These are phyloP conservation scores for Aaosphaeria arxii DNA, from an alignment of 2,329 filamentous ascomycete genomes.

Conservation along the genomic window DNA sequence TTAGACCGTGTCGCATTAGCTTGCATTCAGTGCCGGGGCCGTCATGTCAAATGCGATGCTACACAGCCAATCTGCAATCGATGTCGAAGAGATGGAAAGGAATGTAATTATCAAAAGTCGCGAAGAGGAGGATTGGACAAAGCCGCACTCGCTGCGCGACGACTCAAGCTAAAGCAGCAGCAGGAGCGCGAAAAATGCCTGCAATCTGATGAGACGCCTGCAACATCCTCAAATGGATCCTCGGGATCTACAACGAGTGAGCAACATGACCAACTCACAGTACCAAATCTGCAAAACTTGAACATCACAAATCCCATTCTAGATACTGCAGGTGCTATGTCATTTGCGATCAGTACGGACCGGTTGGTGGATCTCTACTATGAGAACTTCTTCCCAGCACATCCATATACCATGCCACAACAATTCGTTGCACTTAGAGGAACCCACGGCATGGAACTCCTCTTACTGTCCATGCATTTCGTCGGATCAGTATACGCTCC, in stretches of 20 bases:
- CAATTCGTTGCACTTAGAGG: slow-evolving; percentile 31
- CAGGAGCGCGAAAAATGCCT: neutral
- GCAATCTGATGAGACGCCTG: neutral
- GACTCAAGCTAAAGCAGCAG: slow-evolving; percentile 22
- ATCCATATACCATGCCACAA: slow-evolving; percentile 54
- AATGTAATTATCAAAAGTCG: slow-evolving; percentile 31
- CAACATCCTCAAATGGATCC: neutral
- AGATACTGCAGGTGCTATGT: slow-evolving; percentile 1
- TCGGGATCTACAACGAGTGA: slow-evolving; percentile 1
- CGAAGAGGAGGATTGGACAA: slow-evolving; percentile 33
- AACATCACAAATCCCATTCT: slow-evolving; percentile 3
- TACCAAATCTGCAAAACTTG: neutral
- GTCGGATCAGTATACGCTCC: slow-evolving; percentile 32
- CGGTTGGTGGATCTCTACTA: slow-evolving; percentile 29
- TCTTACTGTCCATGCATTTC: slow-evolving; percentile 27
- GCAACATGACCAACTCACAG: slow-evolving; percentile 3
- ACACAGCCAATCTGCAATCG: slow-evolving; percentile 28
- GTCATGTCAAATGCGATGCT: slow-evolving; percentile 35
- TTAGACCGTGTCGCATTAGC: slow-evolving; percentile 29
- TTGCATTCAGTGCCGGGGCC: slow-evolving; percentile 30
- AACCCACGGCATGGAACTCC: slow-evolving; percentile 18
- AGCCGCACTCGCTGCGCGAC: slow-evolving; percentile 26
- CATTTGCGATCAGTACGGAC: slow-evolving; percentile 23
- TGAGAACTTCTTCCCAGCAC: slow-evolving; percentile 51
- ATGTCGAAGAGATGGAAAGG: slow-evolving; percentile 31